Conservation (phyloP, 2,329 filamentous ascomycete species). For the Phyllachora maydis region DNA sequence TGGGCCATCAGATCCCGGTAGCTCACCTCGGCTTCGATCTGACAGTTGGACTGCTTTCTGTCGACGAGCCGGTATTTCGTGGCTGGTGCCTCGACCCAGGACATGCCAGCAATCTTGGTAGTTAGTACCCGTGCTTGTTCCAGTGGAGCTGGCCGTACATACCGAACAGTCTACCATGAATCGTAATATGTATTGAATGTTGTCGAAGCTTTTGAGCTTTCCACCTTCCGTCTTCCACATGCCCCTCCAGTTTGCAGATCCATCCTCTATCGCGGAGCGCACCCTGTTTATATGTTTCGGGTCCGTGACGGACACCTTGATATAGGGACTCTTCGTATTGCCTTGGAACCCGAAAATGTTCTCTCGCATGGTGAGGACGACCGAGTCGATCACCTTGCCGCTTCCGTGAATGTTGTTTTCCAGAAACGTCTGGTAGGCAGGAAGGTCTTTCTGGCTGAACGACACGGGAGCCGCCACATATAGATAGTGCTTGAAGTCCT, state of each 20-base stretch:
- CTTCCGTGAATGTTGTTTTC: constrained; percentile 60
- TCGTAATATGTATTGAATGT: constrained; percentile 79
- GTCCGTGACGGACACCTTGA: constrained; percentile 85
- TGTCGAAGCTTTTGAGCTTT: constrained; percentile 82
- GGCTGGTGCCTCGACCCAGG: constrained; percentile 71
- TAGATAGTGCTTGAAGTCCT: constrained; percentile 88
- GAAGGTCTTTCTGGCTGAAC: constrained; percentile 62
- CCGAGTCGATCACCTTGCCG: constrained; percentile 55
- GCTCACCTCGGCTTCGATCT: constrained; percentile 78
- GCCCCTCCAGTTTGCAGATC: constrained; percentile 71
- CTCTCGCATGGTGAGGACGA: constrained; percentile 66
- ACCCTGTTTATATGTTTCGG: constrained; percentile 67
- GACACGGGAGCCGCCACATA: constrained; percentile 75
- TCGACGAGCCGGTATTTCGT: constrained; percentile 5
- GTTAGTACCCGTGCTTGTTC: constrained; percentile 2
- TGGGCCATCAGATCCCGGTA: constrained; percentile 75
- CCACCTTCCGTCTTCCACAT: constrained; percentile 50
- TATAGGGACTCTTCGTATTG: constrained; percentile 74
- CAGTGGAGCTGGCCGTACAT: constrained; percentile 3
- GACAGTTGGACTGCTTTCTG: constrained; percentile 79
- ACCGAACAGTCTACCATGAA: constrained; percentile 97
- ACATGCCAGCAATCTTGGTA: constrained; percentile 69
- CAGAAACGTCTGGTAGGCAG: constrained; percentile 58
- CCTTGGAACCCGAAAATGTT: constrained; percentile 91
- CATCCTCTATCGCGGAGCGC: constrained; percentile 52